Evolutionary conservation across 2,329 filamentous ascomycete genomes (phyloP).

Genomic region (Xylogone sp.): DNA sequence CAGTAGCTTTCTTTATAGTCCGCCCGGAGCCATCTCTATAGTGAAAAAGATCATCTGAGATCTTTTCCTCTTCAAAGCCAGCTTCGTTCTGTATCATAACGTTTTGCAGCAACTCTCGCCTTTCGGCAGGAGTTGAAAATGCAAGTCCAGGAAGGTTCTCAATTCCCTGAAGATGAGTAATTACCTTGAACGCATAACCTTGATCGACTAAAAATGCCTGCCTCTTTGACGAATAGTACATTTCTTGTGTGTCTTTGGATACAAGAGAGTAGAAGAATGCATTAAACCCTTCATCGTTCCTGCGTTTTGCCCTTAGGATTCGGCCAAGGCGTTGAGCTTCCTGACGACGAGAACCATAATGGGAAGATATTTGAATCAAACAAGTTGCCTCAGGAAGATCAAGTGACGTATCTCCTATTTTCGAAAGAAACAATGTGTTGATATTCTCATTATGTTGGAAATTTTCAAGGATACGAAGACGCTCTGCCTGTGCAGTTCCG

Average conservation of each 20-base stretch:
- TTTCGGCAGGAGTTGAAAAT: constrained; percentile 74
- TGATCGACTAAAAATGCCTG: constrained; percentile 98
- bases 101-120: constrained; percentile 81
- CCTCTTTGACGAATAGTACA: constrained; percentile 95
- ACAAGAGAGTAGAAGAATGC: constrained; percentile 98
- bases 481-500: constrained; percentile 79
- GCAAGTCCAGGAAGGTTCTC: constrained; percentile 77
- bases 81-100: constrained; percentile 85
- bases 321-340: constrained; percentile 92
- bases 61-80: constrained; percentile 66
- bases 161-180: constrained; percentile 90
- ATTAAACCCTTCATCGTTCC: constrained; percentile 98
- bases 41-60: constrained; percentile 64
- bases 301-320: constrained; percentile 88
- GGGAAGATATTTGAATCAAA: constrained; percentile 94
- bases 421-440: constrained; percentile 92
- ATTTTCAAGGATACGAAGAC: constrained; percentile 83
- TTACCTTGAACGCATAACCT: constrained; percentile 98
- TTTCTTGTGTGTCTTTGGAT: constrained; percentile 95
- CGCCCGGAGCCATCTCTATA: constrained; percentile 41
- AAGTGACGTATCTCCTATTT: constrained; percentile 97
- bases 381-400: constrained; percentile 96
- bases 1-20: constrained; percentile 52
- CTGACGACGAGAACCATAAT: constrained; percentile 94
- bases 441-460: constrained; percentile 90